Evolutionary conservation across 179 eudicot species (phyloP), one percentile per base, ranked within the genome.

Genomic region (Beta corolliflora): DNA sequence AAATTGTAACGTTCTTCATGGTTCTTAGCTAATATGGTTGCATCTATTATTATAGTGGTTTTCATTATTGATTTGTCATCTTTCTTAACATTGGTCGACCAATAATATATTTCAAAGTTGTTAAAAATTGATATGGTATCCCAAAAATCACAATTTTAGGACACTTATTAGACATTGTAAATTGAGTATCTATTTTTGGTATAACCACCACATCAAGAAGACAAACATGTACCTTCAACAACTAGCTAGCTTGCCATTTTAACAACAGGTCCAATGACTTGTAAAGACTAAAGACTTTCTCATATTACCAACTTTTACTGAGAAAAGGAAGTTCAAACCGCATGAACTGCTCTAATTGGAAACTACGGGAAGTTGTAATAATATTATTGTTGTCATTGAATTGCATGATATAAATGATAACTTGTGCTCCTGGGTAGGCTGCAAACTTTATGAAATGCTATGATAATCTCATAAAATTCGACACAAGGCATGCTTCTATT

Each of bases 391-490:
- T 45, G 79, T 73, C 53, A 71, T 66, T 14, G 64, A 61, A 75
- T 52, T 71, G 65, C 48, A 69, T 50, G 80, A 75, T 83, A 23
- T 29, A 48, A 76, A 83, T 83, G 60, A 79, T 83, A 77, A 5
- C 71, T 4, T 46, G 11, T 83, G 85, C 50, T 75, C 77, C 63
- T 55, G 46, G 53, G 56, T 54, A 12, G 75, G 25, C 83, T 75
- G 66, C 86, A 83, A 52, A 76, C 77, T 80, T 70, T 80, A 10
- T 3, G 16, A 80, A 52, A 60, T 61, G 80, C 53, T 66, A 83
- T 83, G 53, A 83, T 70, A 31, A 63, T 16, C 7, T 76, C 66
- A 74, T 59, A 36, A 69, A 83, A 68, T 74, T 76, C 76, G 65
- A 71, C 78, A 83, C 55, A 67, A 7, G 4, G 77, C 78, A 77